Conservation (phyloP, 441 rosid genomes). For the Pelargonium fulgidum region DNA sequence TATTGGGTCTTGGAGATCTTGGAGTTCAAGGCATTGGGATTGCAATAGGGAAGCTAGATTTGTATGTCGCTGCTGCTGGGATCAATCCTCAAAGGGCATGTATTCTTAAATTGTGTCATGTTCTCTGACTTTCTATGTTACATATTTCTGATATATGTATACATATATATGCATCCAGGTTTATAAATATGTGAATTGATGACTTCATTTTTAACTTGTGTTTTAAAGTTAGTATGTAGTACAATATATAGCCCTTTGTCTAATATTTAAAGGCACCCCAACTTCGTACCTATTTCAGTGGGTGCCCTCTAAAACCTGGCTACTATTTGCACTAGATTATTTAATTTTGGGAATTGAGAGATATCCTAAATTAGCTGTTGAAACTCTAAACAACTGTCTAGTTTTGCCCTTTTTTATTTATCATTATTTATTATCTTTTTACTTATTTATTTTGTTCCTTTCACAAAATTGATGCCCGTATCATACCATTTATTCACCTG, state of each 20-base stretch:
- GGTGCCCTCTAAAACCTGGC: not conserved
- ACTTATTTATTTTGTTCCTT: no score
- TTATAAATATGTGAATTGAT: not conserved
- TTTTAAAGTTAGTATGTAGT: no score
- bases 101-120: slow-evolving; percentile 13
- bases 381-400: not conserved
- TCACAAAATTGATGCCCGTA: no score
- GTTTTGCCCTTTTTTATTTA: no score
- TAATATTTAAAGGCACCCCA: not conserved
- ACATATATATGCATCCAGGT: slow-evolving; percentile 3
- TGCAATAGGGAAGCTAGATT: slow-evolving; percentile 90
- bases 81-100: slow-evolving; percentile 98
- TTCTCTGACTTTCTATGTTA: slow-evolving; percentile 3
- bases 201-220: no score
- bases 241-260: no score
- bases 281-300: not conserved
- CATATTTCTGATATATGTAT: slow-evolving; percentile 9
- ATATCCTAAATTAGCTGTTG: not conserved
- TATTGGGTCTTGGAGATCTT: slow-evolving; percentile 97
- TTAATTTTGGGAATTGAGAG: not conserved
- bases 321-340: not conserved
- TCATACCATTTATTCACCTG: not conserved
- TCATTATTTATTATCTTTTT: no score
- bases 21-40: slow-evolving; percentile 99
- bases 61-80: slow-evolving; percentile 99